Base-by-base conservation (phyloP, 2,329 filamentous ascomycete species). In the Ophiognomonia clavigignenti-juglandacearum region DNA sequence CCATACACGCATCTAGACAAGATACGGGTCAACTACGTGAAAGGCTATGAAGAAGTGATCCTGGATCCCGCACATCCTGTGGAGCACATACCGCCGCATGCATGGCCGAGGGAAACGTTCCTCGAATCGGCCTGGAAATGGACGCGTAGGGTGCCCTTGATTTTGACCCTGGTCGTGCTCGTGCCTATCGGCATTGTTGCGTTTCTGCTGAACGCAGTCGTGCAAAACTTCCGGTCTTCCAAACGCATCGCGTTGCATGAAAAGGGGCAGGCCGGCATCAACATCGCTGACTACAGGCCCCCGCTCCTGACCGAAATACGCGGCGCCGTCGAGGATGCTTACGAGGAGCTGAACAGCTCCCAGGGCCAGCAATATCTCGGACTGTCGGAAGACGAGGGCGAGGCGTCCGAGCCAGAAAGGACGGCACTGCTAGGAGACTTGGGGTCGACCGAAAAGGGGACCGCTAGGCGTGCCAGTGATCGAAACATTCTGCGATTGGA, bases 211-310 rank as follows among this genome's bases (percentile, higher is more conserved):
- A 95, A 91, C 62, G 81, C 88, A 1, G 80, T 76, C 6, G 71
- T 93, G 24, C 90, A 96, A 63, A 90, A 83, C 1, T 68, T 88
- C 41, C 79, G 82, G 53, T 95, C 88, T 60, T 77, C 78, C 5
- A 78, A 82, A 51, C 81, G 92, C 35, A 92, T 95, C 47, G 77
- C 77, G 45, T 69, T 88, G 2, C 88, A 97, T 60, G 85, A 92
- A 61, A 71, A 75, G 43, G 86, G 86, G 13, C 72, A 82, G 43
- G 80, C 80, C 0, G 86, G 83, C 6, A 73, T 88, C 45, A 75
- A 83, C 45, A 73, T 87, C 14, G 73, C 79, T 14, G 77, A 81
- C 40, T 96, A 95, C 60, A 80, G 86, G 18, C 77, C 91, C 24
- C 87, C 88, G 0, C 69, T 93, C 9, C 75, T 89, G 58, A 79